A percentile compares a stretch with the other conserved stretches of the same genome.
These are phyloP conservation scores for Hemileia vastatrix DNA, from an alignment of 1,284 basidiomycete species.

Conservation along the genomic window DNA sequence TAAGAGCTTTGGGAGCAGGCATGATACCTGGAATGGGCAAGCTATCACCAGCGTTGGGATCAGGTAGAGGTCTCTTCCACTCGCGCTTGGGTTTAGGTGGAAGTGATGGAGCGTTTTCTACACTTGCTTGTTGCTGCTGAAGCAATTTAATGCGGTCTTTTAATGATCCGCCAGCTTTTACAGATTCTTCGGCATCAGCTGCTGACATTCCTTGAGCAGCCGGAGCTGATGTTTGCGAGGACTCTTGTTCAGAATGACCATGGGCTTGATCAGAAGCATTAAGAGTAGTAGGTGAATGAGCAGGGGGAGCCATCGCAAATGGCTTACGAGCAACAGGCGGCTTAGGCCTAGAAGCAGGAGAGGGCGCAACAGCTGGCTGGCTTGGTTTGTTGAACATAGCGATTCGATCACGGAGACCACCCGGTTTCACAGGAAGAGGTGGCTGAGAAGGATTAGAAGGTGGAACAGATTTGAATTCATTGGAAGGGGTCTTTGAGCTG, in stretches of 20 bases:
- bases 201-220: slow-evolving; percentile 23
- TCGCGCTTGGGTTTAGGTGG: slow-evolving; percentile 21
- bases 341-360: slow-evolving; percentile 9
- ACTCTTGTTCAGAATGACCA: neutral
- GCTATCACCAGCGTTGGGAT: slow-evolving; percentile 3
- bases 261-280: no score
- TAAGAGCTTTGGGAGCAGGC: neutral
- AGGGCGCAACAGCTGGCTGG: neutral
- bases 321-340: slow-evolving; percentile 20
- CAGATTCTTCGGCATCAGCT: slow-evolving; percentile 22
- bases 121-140: slow-evolving; percentile 18
- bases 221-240: neutral
- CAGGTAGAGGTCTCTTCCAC: slow-evolving; percentile 17
- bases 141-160: slow-evolving; percentile 21
- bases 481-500: neutral
- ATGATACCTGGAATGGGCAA: slow-evolving; percentile 1
- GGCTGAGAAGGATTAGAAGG: neutral
- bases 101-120: neutral
- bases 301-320: slow-evolving; percentile 15
- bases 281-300: slow-evolving; percentile 2
- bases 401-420: slow-evolving; percentile 21
- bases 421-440: slow-evolving; percentile 14
- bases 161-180: slow-evolving; percentile 19
- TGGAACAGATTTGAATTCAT: no score
- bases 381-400: slow-evolving; percentile 22